phyloP scores from a whole-genome alignment of 179 eudicot genomes.

The Heliamphora ciliata region DNA sequence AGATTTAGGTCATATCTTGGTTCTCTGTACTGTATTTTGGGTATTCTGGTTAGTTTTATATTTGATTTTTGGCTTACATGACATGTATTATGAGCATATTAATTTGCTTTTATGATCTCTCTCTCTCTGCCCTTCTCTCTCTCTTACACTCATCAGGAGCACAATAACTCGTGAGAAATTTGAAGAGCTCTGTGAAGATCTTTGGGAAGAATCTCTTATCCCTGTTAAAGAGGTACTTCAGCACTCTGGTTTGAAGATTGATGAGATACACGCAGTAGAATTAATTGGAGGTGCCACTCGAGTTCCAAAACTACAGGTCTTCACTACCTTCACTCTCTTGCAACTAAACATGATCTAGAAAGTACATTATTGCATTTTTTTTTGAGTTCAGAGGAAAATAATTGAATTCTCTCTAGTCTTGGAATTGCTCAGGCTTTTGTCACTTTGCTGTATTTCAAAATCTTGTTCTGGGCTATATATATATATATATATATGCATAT shows the following conservation, averaged over 20 bases:
- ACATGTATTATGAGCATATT: neutral
- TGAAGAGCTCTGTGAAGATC: slow-evolving; percentile 77
- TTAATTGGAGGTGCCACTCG: slow-evolving; percentile 95
- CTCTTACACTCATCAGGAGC: slow-evolving; percentile 44
- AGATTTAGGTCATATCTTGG: neutral
- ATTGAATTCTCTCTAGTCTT: neutral
- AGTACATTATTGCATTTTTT: neutral
- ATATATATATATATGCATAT: too few species aligned
- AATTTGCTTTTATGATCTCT: neutral
- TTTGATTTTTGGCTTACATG: neutral
- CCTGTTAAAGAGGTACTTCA: slow-evolving; percentile 68
- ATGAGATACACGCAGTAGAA: slow-evolving; percentile 78
- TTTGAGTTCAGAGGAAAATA: neutral
- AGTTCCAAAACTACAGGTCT: slow-evolving; percentile 94
- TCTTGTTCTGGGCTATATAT: too few species aligned
- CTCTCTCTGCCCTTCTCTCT: neutral
- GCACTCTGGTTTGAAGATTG: slow-evolving; percentile 60
- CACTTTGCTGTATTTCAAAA: too few species aligned
- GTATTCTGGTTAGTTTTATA: slow-evolving; percentile 3
- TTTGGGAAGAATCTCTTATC: slow-evolving; percentile 78
- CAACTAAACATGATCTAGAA: slow-evolving; percentile 4
- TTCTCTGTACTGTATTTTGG: neutral
- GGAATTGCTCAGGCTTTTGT: too few species aligned
- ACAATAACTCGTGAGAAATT: slow-evolving; percentile 89
- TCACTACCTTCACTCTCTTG: neutral